Base-by-base conservation (phyloP, 768 basidiomycete species). In the Rubroboletus satanas region DNA sequence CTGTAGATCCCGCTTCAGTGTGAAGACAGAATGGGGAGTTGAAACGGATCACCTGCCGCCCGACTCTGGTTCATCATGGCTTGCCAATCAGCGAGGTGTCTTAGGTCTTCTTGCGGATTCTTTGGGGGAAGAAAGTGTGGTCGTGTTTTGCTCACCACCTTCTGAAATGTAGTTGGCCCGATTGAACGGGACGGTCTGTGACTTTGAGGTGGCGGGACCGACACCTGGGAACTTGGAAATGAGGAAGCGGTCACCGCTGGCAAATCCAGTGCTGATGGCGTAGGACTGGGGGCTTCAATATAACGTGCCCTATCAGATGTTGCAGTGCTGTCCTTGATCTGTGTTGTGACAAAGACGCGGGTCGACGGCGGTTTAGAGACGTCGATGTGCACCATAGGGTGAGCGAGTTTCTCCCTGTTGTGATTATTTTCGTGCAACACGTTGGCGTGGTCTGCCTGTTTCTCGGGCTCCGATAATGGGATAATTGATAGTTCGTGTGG, bases 61-160 rank as follows among this genome's bases (percentile, higher is more conserved):
- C 87, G 83, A 72, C 89, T 92, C 43, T 77, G 83, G 59, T 83
- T 84, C 87, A 93, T 91, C 91, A 96, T 96, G 33, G 78, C 72
- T 64, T 91, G 82, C 88, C 93, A 94, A 66, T 88, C 88, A 5
- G 85, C 82, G 66, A 92, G 76, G 71, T 96, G 93, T 61, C 87
- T 94, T 45, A 77, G 71, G 65, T 95, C 93, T 70, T 96, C 93
- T 54, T 80, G 66, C 29, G 79, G 80, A 45, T 71, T 74, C 67
- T 96, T 96, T 7, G 93, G 93, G 23, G 93, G 93, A n/a, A 95
- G 75, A 66, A 86, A 87, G 5, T 78, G 71, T 17, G 90, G 93
- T n/a, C 93, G 76, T 0, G 93, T 96, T 69, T 83, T 87, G 70
- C 88, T 92, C 48, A 88, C 73, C 33, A 92, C 85, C 70, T 85